These are phyloP conservation scores for Magnolia changhungtana DNA, from an alignment of 164 flowering plant genomes.

Conservation along the genomic window DNA sequence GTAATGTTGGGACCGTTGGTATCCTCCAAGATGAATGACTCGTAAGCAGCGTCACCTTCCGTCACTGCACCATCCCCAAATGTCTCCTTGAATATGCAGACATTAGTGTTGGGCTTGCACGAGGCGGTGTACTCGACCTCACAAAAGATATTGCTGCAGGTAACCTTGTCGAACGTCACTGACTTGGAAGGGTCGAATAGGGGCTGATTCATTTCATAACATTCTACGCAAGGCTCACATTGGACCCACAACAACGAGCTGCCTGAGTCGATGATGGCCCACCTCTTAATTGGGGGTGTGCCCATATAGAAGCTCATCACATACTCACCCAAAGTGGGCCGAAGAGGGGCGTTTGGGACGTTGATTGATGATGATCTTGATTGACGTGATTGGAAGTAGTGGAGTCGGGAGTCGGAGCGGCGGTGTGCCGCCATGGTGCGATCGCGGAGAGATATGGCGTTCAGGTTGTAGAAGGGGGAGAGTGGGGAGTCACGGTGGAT, in stretches of 20 bases:
- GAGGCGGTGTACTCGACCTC: background rate
- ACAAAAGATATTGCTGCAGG: background rate
- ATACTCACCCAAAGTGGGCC: too few relatives aligned
- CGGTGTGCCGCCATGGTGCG: too few relatives aligned
- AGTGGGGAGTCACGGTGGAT: too few relatives aligned
- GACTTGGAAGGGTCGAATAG: background rate
- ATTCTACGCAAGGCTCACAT: background rate
- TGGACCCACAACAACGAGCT: background rate
- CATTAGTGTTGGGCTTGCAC: background rate
- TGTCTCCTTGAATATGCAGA: background rate
- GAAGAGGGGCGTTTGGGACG: too few relatives aligned
- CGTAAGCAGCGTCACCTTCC: background rate
- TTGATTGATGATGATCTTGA: too few relatives aligned
- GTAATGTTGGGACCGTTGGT: background rate
- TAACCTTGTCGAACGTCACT: background rate
- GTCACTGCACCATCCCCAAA: background rate
- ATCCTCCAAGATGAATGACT: background rate
- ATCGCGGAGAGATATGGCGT: too few relatives aligned
- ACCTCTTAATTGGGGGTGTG: too few relatives aligned
- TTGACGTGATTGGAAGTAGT: too few relatives aligned
- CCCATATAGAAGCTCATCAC: too few relatives aligned
- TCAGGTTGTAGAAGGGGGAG: too few relatives aligned
- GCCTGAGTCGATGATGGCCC: too few relatives aligned
- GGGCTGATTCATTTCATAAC: background rate
- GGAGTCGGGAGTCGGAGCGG: too few relatives aligned